A percentile compares a stretch with the other conserved stretches of the same genome.
These are phyloP conservation scores for Aaosphaeria arxii DNA, from an alignment of 2,329 filamentous ascomycete genomes.

Conservation along the genomic window DNA sequence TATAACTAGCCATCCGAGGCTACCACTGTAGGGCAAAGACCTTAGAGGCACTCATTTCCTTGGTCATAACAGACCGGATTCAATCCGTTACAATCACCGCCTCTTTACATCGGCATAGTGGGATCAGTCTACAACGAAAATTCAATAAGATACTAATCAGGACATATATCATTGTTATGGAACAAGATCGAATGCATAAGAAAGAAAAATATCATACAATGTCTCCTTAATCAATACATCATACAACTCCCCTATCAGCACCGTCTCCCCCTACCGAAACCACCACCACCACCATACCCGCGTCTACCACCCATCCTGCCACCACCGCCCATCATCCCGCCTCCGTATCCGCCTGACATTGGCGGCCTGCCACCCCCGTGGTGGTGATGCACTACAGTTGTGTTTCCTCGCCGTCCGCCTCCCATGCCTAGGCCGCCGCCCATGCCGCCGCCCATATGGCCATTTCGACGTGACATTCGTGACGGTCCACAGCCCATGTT, in stretches of 20 bases:
- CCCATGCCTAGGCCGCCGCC: not conserved
- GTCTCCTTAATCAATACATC: not conserved
- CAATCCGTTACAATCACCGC: no score
- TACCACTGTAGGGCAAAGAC: no score
- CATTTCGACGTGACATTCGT: slow-evolving; percentile 7
- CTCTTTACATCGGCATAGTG: no score
- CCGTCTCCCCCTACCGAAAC: not conserved
- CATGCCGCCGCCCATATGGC: not conserved
- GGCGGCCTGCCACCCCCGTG: not conserved
- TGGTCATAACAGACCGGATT: no score
- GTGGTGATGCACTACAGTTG: no score
- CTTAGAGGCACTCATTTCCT: no score
- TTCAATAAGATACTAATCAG: no score
- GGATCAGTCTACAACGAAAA: no score
- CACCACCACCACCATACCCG: slow-evolving; percentile 3
- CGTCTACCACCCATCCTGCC: slow-evolving; percentile 1
- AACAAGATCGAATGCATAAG: no score
- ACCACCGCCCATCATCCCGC: not conserved
- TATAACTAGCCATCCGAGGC: no score
- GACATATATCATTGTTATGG: no score
- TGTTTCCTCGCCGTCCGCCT: not conserved
- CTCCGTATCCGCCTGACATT: not conserved
- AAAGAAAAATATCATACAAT: not conserved
- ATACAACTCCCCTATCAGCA: no score
- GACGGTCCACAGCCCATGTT: slow-evolving; percentile 16